Evolutionary conservation across 2,329 filamentous ascomycete species (phyloP), one percentile per base, ranked within the genome.

Genomic region (Coniochaeta ligniaria): DNA sequence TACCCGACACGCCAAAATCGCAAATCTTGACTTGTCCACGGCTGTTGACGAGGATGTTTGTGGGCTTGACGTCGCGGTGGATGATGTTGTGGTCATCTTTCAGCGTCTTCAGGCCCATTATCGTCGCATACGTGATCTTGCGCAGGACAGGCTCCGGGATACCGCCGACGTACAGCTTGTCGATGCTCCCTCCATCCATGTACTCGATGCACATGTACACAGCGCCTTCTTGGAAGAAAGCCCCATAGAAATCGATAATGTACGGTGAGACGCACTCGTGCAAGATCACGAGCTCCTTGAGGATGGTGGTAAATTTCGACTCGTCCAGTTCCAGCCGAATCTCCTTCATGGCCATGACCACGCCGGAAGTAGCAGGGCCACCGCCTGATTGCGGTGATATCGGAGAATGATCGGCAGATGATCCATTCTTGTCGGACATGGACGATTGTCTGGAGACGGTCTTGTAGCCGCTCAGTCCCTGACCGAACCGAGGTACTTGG

Each of bases 11-110:
- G 60, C 95, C 95, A 73, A 99, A 99, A 75, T 99, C 95, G 75
- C 95, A 99, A 61, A 99, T 96, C 77, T 99, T 99, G 79, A 98
- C 83, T 71, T 97, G 92, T 1, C 95, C 95, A 47, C 83, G 83
- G 1, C 88, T 90, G 74, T 98, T 99, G 73, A 92, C 86, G 1
- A 99, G 81, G 62, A 99, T 97, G 69, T 99, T 99, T n/a, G 95
- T 99, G 1, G 95, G 95, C 74, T 99, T 99, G 65, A 99, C 95
- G 71, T 99, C 95, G 65, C 95, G 89, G 73, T 99, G 95, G 66
- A 99, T 99, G 75, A 99, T 99, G 76, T 96, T 98, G 79, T 99
- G 95, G 63, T 97, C 92, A 64, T 99, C 95, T 74, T 99, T 99
- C 63, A 99, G 78, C 22, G 88, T 87, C 77, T 96, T 98, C 63